These are phyloP conservation scores for Backusella tarrabulga DNA, from an alignment of 192 early-diverging fungal genomes.

Conservation along the genomic window DNA sequence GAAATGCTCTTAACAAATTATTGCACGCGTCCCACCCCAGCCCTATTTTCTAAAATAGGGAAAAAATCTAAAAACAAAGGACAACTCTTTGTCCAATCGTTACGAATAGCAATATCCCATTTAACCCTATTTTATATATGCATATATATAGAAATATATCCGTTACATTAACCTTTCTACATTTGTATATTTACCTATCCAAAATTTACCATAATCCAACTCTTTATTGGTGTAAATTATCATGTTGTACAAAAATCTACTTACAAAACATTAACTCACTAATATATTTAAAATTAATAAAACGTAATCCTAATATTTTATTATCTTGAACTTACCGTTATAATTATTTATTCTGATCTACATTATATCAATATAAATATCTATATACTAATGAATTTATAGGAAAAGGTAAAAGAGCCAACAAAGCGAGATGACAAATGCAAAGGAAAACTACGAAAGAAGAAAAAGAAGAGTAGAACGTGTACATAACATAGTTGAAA, in stretches of 20 bases:
- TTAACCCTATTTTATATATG: not conserved
- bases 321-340: too few species aligned
- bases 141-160: not conserved
- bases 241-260: not conserved
- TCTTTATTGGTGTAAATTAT: not conserved
- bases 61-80: not conserved
- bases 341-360: too few species aligned
- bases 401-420: too few species aligned
- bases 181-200: not conserved
- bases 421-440: too few species aligned
- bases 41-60: not conserved
- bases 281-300: not conserved
- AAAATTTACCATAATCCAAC: not conserved
- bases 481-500: too few species aligned
- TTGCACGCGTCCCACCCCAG: not conserved
- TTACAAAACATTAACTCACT: not conserved
- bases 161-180: not conserved
- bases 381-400: too few species aligned
- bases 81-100: not conserved
- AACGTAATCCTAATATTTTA: too few species aligned
- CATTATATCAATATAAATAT: too few species aligned
- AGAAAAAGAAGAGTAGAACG: too few species aligned
- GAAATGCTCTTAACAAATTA: not conserved
- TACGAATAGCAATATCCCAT: not conserved
- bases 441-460: too few species aligned